Base-by-base conservation (phyloP, 2,329 filamentous ascomycete species). In the Fusarium sp. region DNA sequence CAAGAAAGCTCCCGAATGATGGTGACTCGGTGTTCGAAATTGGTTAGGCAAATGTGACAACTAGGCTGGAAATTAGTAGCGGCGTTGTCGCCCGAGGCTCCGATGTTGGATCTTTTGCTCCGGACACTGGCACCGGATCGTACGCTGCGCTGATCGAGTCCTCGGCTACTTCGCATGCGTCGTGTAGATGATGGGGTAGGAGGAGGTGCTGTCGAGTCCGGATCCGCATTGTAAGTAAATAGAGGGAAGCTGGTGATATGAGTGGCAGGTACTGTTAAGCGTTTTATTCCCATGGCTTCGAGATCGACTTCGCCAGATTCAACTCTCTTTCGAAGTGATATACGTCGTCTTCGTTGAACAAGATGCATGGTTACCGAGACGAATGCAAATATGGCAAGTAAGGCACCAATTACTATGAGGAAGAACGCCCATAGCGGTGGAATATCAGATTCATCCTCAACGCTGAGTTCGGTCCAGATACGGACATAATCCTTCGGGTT, bases 21-120 rank as follows among this genome's bases (percentile, higher is more conserved):
- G 0, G 93, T 92, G 24, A 87, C 83, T 42, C 90, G 88, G 22
- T 90, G 88, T 35, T 92, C 87, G 78, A 94, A 98, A 67, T 94
- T 90, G 62, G 94, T 93, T 2, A 97, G 87, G 79, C 96, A 99
- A 60, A 98, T 98, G n/a, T 94, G 90, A 80, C 96, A 98, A 6
- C 89, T 91, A 0, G 94, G 91, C 80, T 98, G 96, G 26, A 91
- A 90, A 75, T 93, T 87, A 22, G 89, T 88, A 11, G 85, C 85
- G 36, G 82, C 81, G 18, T 82, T 83, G 53, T 81, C 81, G 39
- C 79, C 80, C 26, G 78, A 72, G 36, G 80, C 79, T 5, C 79
- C 81, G 14, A 84, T 73, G 58, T 77, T 82, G 22, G 81, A 82
- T 59, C 83, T 78, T 63, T 84, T 83, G 71, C 83, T 84, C 68